These are phyloP conservation scores for Russula earlei DNA, from an alignment of 768 basidiomycete species.

Conservation along the genomic window DNA sequence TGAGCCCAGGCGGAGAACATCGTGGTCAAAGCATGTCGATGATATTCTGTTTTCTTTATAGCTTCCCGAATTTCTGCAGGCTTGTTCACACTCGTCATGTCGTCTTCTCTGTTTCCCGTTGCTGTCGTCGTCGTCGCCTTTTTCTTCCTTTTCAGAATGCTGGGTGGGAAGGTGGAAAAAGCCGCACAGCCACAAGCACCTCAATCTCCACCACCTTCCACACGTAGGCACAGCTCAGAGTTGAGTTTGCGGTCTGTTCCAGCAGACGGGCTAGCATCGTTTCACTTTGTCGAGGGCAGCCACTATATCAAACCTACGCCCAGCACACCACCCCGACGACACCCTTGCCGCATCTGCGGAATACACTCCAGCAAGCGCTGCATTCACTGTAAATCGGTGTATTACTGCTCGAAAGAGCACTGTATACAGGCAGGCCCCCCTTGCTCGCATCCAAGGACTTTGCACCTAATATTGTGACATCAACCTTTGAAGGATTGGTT, in stretches of 20 bases:
- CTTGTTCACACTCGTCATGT: constrained; percentile 7
- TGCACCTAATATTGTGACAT: background rate
- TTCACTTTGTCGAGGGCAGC: constrained; percentile 4
- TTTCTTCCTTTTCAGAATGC: constrained; percentile 6
- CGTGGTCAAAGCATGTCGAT: constrained; percentile 9
- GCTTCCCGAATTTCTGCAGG: background rate
- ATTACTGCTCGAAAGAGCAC: constrained; percentile 15
- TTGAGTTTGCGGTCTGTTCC: background rate
- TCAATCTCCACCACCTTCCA: background rate
- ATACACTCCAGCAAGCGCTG: constrained; percentile 10
- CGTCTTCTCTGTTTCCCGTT: constrained; percentile 14
- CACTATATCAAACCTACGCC: background rate
- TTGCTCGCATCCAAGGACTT: background rate
- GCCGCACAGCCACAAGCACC: background rate
- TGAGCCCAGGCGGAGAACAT: constrained; percentile 13
- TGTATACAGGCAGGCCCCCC: background rate
- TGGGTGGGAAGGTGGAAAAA: constrained; percentile 4
- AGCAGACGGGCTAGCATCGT: background rate
- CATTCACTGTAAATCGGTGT: constrained; percentile 11
- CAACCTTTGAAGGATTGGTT: constrained; percentile 8
- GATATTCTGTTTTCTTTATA: background rate
- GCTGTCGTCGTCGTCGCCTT: constrained; percentile 9
- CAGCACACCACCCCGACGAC: constrained; percentile 4
- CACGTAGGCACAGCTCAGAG: background rate
- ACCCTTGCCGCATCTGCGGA: constrained; percentile 15